Percentiles rank a stretch among this genome's conserved stretches.
phyloP scores from a whole-genome alignment of 2,329 filamentous ascomycete genomes.

The Aureobasidium pullulans region DNA sequence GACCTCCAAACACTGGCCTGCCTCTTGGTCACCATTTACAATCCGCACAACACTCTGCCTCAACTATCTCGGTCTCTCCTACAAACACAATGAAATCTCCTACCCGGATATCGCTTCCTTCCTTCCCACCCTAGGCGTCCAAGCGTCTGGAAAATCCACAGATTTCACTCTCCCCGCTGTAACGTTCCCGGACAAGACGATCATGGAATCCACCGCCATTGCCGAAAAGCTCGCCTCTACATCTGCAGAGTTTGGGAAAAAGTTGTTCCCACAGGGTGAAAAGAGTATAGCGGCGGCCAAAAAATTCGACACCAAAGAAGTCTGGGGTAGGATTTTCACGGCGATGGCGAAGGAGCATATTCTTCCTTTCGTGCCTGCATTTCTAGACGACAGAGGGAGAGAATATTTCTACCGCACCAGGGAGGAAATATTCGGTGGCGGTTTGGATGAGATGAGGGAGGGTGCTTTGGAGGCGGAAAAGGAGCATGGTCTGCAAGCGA shows the following conservation, averaged over 20 bases:
- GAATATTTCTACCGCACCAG: slow-evolving; percentile 3
- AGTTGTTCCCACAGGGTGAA: neutral
- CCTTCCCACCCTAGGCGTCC: neutral
- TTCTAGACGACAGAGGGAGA: neutral
- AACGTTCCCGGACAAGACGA: neutral
- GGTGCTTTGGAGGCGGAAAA: neutral
- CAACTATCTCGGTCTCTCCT: neutral
- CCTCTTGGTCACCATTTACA: slow-evolving; percentile 8
- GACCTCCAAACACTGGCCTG: neutral
- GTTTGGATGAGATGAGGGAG: neutral
- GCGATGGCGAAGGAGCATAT: neutral
- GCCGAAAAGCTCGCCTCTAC: neutral
- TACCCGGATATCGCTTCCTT: slow-evolving; percentile 8
- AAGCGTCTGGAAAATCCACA: neutral
- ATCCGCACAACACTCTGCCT: neutral
- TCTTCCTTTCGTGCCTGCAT: neutral
- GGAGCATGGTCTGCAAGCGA: neutral
- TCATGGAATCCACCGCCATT: neutral
- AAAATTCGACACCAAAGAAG: neutral
- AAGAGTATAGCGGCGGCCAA: neutral
- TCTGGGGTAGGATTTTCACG: neutral
- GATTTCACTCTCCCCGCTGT: slow-evolving; percentile 4
- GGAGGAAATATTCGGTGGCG: neutral
- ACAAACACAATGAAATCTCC: neutral
- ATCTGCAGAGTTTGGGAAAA: neutral